These are phyloP conservation scores for Leishmania tarentolae DNA, from an alignment of 208 protist species.

Conservation along the genomic window DNA sequence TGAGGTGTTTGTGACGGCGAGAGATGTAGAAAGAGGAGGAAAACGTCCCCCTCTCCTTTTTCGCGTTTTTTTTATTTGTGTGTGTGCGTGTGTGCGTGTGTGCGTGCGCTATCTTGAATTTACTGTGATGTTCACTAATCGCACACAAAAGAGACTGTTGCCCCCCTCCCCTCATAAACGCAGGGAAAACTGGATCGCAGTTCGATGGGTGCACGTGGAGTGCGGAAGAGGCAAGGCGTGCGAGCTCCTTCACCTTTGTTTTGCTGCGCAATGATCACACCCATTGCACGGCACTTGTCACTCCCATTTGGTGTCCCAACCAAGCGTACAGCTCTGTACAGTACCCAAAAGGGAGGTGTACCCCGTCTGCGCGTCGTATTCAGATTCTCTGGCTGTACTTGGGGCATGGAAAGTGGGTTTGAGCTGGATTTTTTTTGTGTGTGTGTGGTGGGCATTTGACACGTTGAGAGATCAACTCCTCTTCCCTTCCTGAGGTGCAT, in stretches of 20 bases:
- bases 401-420: neutral
- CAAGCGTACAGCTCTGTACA: neutral
- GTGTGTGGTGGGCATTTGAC: neutral
- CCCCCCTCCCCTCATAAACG: neutral
- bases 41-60: neutral
- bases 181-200: neutral
- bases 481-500: neutral
- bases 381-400: neutral
- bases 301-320: neutral
- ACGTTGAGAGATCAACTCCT: neutral
- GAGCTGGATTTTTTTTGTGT: neutral
- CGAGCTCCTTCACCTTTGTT: neutral
- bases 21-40: neutral
- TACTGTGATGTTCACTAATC: neutral
- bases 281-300: neutral
- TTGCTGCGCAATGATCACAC: neutral
- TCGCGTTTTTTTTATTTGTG: too few relatives aligned
- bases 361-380: neutral
- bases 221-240: neutral
- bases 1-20: neutral
- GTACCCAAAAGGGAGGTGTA: neutral
- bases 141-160: neutral
- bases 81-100: neutral
- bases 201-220: neutral
- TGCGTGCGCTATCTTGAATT: neutral